These are phyloP conservation scores for Alternaria sp. DNA, from an alignment of 2,329 filamentous ascomycete species.

Conservation along the genomic window DNA sequence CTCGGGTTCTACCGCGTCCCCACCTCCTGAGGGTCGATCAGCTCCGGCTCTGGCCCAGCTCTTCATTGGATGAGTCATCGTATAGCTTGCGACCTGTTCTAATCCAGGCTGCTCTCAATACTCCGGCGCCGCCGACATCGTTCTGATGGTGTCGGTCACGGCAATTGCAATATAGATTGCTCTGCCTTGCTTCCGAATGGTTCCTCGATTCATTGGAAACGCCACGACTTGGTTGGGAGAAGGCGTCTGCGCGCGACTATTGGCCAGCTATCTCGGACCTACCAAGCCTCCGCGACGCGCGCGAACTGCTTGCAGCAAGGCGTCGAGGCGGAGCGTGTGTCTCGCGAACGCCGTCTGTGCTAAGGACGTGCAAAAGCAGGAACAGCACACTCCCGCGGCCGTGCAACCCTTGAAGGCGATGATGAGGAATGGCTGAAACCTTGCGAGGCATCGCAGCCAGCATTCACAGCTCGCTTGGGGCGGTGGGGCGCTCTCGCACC, in stretches of 20 bases:
- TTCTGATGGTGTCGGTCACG: not conserved
- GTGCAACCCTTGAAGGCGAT: constrained; percentile 17
- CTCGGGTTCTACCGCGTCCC: not conserved
- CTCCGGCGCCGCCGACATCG: constrained; percentile 18
- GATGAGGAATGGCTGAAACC: constrained; percentile 19
- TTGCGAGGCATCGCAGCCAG: not conserved
- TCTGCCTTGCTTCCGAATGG: not conserved
- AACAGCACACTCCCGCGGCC: constrained; percentile 22
- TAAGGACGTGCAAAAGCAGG: constrained; percentile 16
- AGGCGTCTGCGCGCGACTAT: constrained; percentile 5
- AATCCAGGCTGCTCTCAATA: not conserved
- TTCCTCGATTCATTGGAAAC: constrained; percentile 15
- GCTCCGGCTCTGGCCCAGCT: not conserved
- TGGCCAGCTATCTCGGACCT: constrained; percentile 13
- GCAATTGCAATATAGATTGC: constrained; percentile 1
- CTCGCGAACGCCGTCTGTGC: constrained; percentile 10
- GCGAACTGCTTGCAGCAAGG: constrained; percentile 1
- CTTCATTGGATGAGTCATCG: not conserved
- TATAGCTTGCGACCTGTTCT: not conserved
- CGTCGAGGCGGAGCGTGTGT: constrained; percentile 16
- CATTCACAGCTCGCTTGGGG: constrained; percentile 20
- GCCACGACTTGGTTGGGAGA: constrained; percentile 10
- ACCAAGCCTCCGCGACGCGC: not conserved
- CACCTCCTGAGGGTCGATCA: not conserved
- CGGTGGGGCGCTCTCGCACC: constrained; percentile 15